Percentiles rank a stretch among this genome's conserved stretches.
These are phyloP conservation scores for Choanephora cucurbitarum DNA, from an alignment of 371 early-diverging fungal genomes.

Conservation along the genomic window DNA sequence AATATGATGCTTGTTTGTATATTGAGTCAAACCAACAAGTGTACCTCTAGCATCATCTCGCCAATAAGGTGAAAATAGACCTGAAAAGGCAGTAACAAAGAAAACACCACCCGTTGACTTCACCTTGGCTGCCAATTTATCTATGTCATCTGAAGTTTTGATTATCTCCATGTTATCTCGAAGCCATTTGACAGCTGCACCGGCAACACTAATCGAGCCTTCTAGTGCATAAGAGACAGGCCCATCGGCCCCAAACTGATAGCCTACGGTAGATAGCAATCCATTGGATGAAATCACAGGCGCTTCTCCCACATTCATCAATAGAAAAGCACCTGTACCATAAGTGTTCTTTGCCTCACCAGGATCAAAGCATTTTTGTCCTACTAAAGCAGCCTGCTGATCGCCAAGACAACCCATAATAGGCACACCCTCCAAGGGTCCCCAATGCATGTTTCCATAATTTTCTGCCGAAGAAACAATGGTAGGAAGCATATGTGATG, in stretches of 20 bases:
- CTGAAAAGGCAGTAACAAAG: conserved; percentile 94
- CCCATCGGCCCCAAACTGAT: conserved; percentile 77
- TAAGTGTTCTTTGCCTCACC: conserved; percentile 95
- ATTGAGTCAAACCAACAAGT: conserved; percentile 88
- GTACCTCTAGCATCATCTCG: conserved; percentile 88
- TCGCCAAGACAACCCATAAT: conserved; percentile 90
- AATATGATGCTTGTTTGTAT: conserved; percentile 84
- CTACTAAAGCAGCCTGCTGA: conserved; percentile 96
- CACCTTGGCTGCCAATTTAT: conserved; percentile 47
- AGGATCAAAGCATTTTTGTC: conserved; percentile 85
- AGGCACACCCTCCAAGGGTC: conserved; percentile 67
- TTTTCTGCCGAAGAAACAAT: conserved; percentile 82
- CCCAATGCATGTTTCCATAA: conserved; percentile 68
- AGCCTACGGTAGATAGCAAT: conserved; percentile 89
- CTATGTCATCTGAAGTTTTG: conserved; percentile 69
- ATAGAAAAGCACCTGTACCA: conserved; percentile 95
- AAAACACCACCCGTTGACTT: conserved; percentile 85
- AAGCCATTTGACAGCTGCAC: conserved; percentile 91
- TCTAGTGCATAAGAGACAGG: conserved; percentile 88
- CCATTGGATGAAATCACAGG: conserved; percentile 82
- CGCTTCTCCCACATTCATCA: conserved; percentile 87
- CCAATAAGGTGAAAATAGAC: conserved; percentile 96
- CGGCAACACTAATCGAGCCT: conserved; percentile 93
- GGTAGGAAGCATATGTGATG: conserved; percentile 62
- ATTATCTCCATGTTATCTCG: conserved; percentile 87